Conservation (phyloP, 2,329 filamentous ascomycete genomes). For the Neospermospora avenae region DNA sequence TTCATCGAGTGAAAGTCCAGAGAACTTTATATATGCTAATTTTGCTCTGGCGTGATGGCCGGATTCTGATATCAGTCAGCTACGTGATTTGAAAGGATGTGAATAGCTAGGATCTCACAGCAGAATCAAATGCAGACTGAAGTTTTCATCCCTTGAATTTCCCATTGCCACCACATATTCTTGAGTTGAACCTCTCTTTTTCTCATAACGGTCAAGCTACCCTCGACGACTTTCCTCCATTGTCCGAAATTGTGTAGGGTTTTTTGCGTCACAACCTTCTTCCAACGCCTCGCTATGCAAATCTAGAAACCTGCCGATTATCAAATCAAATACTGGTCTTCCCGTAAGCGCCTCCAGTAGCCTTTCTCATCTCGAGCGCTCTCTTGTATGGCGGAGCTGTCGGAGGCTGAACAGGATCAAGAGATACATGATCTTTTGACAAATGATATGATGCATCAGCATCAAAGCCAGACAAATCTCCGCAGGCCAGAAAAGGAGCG, state of each 20-base stretch:
- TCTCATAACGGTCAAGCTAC: neutral
- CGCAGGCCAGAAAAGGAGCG: conserved; percentile 94
- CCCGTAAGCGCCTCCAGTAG: conserved; percentile 61
- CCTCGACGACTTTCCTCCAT: neutral
- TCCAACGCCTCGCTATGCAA: conserved; percentile 17
- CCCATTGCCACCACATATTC: neutral
- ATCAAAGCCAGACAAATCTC: conserved; percentile 91
- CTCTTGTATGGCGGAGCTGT: conserved; percentile 94
- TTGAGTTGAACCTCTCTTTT: neutral
- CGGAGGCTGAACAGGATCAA: conserved; percentile 91
- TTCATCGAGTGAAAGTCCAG: neutral
- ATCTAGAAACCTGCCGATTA: neutral
- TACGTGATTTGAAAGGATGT: neutral
- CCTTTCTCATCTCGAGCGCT: conserved; percentile 78
- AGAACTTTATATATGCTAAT: neutral
- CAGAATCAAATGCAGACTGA: neutral
- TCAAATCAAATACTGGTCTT: conserved; percentile 10
- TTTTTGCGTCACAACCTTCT: neutral
- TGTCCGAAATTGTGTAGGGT: neutral
- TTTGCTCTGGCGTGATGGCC: neutral
- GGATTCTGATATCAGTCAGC: neutral
- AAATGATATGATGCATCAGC: conserved; percentile 92
- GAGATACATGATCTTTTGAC: conserved; percentile 78
- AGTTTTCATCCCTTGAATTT: neutral
- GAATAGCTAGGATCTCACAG: neutral